Base-by-base conservation (phyloP, 305 asterid species). In the Rubia tinctorum region DNA sequence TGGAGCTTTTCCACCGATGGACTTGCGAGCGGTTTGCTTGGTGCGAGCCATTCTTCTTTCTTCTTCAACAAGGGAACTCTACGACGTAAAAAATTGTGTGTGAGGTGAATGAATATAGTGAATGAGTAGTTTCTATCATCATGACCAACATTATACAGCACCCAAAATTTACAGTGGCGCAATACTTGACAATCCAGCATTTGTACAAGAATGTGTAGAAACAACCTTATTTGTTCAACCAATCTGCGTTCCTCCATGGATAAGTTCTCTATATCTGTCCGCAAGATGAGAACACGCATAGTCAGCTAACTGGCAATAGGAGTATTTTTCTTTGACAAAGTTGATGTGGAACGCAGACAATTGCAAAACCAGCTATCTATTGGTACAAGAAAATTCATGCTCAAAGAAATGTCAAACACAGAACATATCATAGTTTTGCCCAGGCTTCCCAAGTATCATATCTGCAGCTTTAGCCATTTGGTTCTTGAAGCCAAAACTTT, bases 251-350 rank as follows among this genome's bases (percentile, higher is more conserved):
- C 99, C 83, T 94, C 92, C 73, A 84, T 62, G 67, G 86, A 81
- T 77, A 95, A 82, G 72, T 87, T 86, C 75, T 90, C 96, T 62
- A 89, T 84, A 63, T 87, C 97, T 56, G 87, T 90, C 99, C 92
- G 98, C 80, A 81, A 79, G 22, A 42, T 61, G 73, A 59, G 75
- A 75, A 71, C 66, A 82, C 68, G n/a, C n/a, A n/a, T n/a, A 80
- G 61, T 77, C 49, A 42, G 53, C 70, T 56, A 79, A 67, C 58
- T n/a, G n/a, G n/a, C n/a, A n/a, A n/a, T n/a, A n/a, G n/a, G n/a
- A n/a, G n/a, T n/a, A n/a, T n/a, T n/a, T n/a, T n/a, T n/a, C n/a
- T n/a, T n/a, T n/a, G 42, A 4, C 34, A 25, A 42, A 47, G n/a
- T n/a, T 59, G 37, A 55, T 25, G 18, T 7, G 15, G 53, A 53